phyloP scores from a whole-genome alignment of 345 rosid genomes.

The Brassica carinata region DNA sequence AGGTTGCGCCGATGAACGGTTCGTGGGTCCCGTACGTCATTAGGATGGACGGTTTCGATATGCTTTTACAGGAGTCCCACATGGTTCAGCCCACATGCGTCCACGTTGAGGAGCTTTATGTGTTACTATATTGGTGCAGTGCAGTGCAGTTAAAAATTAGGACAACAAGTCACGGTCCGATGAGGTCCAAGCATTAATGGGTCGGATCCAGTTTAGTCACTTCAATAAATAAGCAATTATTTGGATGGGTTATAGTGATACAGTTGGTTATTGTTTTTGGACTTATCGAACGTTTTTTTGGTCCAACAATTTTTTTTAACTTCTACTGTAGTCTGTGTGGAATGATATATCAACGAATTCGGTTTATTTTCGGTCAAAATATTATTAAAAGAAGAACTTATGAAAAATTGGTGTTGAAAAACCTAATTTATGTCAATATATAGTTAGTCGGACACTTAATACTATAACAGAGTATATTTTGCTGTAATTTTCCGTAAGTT shows the following conservation, averaged over 20 bases:
- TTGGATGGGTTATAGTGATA: conserved; percentile 14
- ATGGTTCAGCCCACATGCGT: conserved; percentile 37
- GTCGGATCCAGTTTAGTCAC: conserved; percentile 35
- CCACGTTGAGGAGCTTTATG: conserved; percentile 38
- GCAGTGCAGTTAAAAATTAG: conserved; percentile 23
- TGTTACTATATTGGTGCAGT: conserved; percentile 32
- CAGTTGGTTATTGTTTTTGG: neutral
- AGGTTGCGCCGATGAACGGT: conserved; percentile 39
- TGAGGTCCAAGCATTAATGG: conserved; percentile 39
- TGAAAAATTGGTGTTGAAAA: neutral
- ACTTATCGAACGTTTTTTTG: neutral
- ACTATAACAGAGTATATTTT: neutral
- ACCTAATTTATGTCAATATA: neutral
- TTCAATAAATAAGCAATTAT: conserved; percentile 23
- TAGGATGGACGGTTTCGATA: conserved; percentile 38
- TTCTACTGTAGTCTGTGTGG: neutral
- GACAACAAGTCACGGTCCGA: conserved; percentile 38
- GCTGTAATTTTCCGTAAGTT: neutral
- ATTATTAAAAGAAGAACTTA: neutral
- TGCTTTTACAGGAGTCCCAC: conserved; percentile 8
- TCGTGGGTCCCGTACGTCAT: conserved; percentile 31
- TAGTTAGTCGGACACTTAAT: neutral
- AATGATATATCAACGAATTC: neutral
- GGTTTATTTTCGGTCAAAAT: neutral
- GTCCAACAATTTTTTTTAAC: neutral